Conservation (phyloP, 257 asterid genomes). For the Knoxia roxburghii region DNA sequence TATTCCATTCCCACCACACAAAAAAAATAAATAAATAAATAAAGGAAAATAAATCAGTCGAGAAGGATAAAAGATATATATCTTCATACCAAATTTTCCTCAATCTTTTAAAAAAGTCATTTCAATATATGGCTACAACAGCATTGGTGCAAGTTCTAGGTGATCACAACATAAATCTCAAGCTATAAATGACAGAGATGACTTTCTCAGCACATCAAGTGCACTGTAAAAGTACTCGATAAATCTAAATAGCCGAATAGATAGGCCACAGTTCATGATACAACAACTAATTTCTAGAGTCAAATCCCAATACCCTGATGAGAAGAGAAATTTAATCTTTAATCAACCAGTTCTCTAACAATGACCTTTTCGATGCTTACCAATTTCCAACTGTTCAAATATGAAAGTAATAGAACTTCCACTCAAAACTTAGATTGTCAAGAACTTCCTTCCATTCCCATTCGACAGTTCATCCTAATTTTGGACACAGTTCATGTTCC, state of each 20-base stretch:
- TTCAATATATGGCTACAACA: not conserved
- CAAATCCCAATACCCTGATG: too few relatives aligned
- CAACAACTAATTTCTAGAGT: not conserved
- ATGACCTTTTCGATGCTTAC: not conserved
- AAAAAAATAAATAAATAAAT: too few relatives aligned
- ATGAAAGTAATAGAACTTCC: not conserved
- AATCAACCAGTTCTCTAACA: not conserved
- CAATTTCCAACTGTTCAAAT: not conserved
- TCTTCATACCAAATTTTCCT: not conserved
- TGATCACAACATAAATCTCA: not conserved
- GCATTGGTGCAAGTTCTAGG: not conserved
- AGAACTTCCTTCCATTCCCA: not conserved
- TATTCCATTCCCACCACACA: not conserved
- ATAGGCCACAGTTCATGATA: not conserved
- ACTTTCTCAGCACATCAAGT: not conserved
- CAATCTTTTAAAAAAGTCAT: too few relatives aligned
- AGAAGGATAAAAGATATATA: not conserved
- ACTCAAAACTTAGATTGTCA: not conserved
- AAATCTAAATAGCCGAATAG: not conserved
- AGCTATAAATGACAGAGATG: not conserved
- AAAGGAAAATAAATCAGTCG: not conserved
- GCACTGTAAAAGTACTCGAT: not conserved
- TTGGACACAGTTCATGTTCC: not conserved
- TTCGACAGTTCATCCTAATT: not conserved
- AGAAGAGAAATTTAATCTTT: not conserved